Evolutionary conservation across 228 moss, liverwort and hornwort species (phyloP), one percentile per base, ranked within the genome.

Genomic region (Sphagnum magellanicum): DNA sequence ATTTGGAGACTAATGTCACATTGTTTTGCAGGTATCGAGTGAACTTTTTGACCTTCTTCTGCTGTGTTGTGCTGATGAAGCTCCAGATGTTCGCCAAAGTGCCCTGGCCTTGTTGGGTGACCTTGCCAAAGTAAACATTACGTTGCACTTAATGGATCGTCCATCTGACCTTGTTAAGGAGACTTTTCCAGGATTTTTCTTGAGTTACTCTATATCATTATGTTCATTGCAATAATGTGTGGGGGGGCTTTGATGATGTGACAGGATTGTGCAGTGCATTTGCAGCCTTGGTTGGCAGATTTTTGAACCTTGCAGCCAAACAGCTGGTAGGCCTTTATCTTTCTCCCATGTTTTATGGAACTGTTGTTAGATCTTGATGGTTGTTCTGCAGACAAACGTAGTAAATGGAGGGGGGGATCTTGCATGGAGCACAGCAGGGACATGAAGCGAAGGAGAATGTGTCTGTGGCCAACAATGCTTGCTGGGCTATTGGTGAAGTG

Each of bases 401-500:
- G 55, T 8, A 8, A 55, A 55, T 3, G 55, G 55, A 8, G 12
- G 55, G 55, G 55, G 55, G 12, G 55, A 12, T 55, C 15, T 64
- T 68, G 68, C 10, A 81, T 71, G 84, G 84, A 79, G 74, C 72
- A 74, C 86, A 83, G 82, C 92, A 95, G 95, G 90, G 89, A 72
- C 87, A 83, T 68, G 92, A 92, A 82, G 90, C 87, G 59, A 92
- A 89, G 73, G 95, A 95, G 63, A 95, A 95, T 82, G 92, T 95
- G 60, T 95, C 95, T 15, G 95, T 96, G 46, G 95, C 92, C 61
- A 96, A 96, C 83, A 96, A 96, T 75, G 95, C 95, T 50, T 95
- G 95, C 75, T 95, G 95, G 95, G 95, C 95, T 64, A 95, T 95
- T 65, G 95, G 95, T 71, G 95, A 95, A 90, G 92, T 95, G 69